Evolutionary conservation across 1,139 yeast genomes (phyloP), one percentile per base, ranked within the genome.

Genomic region (Lodderomyces orthopsilosis): DNA sequence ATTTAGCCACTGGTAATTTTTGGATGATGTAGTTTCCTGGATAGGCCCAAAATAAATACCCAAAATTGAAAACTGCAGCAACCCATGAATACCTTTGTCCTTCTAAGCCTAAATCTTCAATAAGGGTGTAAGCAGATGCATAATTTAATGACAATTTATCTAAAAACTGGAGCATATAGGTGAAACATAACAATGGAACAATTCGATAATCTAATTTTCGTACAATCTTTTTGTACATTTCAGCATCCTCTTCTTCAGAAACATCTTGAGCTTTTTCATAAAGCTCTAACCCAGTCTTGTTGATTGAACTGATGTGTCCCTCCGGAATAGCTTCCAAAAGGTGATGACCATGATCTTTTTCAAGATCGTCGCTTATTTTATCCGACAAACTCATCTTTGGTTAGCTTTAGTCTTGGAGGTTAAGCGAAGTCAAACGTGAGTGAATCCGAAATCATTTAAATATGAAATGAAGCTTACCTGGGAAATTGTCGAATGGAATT

Each of bases 1-100:
- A 68, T 53, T 77, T 80, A 1, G 79, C 81, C 13, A 81, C 65
- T 2, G 85, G 84, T 41, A 66, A 68, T 48, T 65, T 68, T 56
- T 81, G 81, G 36, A 81, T 59, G 19, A 79, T 54, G 51, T 67
- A 72, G 45, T 75, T 70, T 17, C 76, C 78, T 28, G 85, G 84
- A 47, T 74, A 64, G 40, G 79, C 79, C 48, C 77, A 77, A 33
- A 75, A 63, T 44, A 76, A 51, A 50, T 74, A 75, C 5, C 81
- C 81, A 47, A 75, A 66, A 51, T 76, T 75, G 57, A 83, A 82
- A 24, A 80, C 72, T 1, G 87, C 79, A n/a, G 81, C 78, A 42
- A 79, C 62, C 77, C 37, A 22, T 14, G 19, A 19, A 35, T 21
- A 21, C 10, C 37, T 22, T 22, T 35, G 19, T 12, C 27, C 27